phyloP scores from a whole-genome alignment of 345 rosid genomes.

The Populus pruinosa region DNA sequence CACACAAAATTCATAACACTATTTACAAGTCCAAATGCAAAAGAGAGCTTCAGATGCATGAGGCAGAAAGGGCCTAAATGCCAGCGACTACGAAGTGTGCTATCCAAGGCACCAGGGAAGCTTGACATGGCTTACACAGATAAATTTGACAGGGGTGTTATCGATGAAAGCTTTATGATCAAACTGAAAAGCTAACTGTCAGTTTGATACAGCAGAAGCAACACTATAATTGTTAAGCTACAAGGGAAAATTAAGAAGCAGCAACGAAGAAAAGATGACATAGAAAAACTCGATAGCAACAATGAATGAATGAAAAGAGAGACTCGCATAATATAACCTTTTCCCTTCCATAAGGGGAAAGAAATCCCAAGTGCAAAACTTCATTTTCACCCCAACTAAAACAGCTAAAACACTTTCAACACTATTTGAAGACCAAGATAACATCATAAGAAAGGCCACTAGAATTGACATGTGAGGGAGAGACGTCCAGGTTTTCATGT shows the following conservation, averaged over 20 bases:
- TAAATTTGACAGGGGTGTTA: not conserved
- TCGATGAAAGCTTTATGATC: not conserved
- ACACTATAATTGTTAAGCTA: not conserved
- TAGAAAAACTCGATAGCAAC: not conserved
- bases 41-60: not conserved
- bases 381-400: not conserved
- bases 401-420: not conserved
- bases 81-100: not conserved
- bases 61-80: not conserved
- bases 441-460: not conserved
- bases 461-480: not conserved
- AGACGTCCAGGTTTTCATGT: not conserved
- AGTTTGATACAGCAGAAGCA: not conserved
- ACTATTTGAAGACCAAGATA: not conserved
- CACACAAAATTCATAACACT: not conserved
- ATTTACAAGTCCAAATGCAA: not conserved
- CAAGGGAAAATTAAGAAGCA: not conserved
- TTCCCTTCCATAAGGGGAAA: not conserved
- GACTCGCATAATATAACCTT: not conserved
- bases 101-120: not conserved
- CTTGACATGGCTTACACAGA: not conserved
- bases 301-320: not conserved
- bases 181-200: not conserved
- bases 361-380: not conserved
- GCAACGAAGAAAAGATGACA: not conserved